Evolutionary conservation across 1,284 basidiomycete genomes (phyloP).

Genomic region (Naganishia sp.): DNA sequence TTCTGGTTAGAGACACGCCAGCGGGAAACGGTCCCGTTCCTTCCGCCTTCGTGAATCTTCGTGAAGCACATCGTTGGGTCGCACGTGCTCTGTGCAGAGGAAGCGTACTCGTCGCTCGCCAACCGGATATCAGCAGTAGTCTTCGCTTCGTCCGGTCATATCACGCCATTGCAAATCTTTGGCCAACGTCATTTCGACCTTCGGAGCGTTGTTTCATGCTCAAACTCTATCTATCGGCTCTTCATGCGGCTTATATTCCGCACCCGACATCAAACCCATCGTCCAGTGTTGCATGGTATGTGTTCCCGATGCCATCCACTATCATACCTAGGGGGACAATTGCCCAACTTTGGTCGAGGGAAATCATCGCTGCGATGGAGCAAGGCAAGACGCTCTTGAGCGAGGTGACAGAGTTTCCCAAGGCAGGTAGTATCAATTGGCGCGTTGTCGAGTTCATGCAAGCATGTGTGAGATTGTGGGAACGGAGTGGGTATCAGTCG

Average conservation of each 20-base stretch:
- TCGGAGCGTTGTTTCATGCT: conserved; percentile 69
- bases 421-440: conserved; percentile 75
- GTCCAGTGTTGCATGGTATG: conserved; percentile 20
- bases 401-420: conserved; percentile 73
- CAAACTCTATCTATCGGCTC: conserved; percentile 69
- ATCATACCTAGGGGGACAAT: conserved; percentile 26
- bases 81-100: conserved; percentile 49
- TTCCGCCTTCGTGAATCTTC: conserved; percentile 35
- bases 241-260: conserved; percentile 57
- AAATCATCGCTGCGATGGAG: conserved; percentile 65
- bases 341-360: conserved; percentile 61
- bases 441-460: conserved; percentile 83
- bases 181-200: conserved; percentile 73
- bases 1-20: conserved; percentile 32
- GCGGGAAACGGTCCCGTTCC: not conserved
- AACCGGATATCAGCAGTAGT: conserved; percentile 47
- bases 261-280: conserved; percentile 49
- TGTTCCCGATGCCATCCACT: conserved; percentile 25
- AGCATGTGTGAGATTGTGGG: conserved; percentile 77
- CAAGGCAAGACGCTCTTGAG: conserved; percentile 69
- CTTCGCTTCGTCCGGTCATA: conserved; percentile 64
- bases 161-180: conserved; percentile 66
- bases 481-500: conserved; percentile 61
- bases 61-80: conserved; percentile 47
- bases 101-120: conserved; percentile 54